phyloP scores from a whole-genome alignment of 495 filamentous ascomycete species.

The Staphylotrichum longicolle region DNA sequence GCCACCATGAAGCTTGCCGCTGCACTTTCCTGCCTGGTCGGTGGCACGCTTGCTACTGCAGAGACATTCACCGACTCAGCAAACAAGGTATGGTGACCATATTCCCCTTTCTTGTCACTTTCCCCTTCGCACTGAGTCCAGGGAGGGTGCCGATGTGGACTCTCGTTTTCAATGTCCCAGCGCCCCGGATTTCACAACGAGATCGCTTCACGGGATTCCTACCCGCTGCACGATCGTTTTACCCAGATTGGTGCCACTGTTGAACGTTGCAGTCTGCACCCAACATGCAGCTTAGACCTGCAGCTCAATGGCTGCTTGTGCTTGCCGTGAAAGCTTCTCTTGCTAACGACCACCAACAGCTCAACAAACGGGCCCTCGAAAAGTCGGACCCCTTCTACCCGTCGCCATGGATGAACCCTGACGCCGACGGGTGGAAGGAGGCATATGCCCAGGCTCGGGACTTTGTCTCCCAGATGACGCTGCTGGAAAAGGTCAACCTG shows the following conservation, averaged over 20 bases:
- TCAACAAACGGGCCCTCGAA: constrained; percentile 30
- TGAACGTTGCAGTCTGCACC: constrained; percentile 18
- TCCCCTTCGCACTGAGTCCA: not conserved
- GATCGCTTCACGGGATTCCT: constrained; percentile 3
- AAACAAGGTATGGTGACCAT: constrained; percentile 16
- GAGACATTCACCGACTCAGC: constrained; percentile 1
- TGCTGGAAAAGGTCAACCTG: constrained; percentile 89
- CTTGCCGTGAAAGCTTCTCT: constrained; percentile 15
- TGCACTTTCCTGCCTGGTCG: constrained; percentile 24
- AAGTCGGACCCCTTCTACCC: constrained; percentile 67
- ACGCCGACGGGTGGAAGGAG: constrained; percentile 70
- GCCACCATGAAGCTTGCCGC: constrained; percentile 25
- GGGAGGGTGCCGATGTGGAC: not conserved
- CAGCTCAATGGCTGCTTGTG: constrained; percentile 24
- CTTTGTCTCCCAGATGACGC: constrained; percentile 79
- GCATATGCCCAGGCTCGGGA: constrained; percentile 72
- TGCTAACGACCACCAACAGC: constrained; percentile 29
- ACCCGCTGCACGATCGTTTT: constrained; percentile 21
- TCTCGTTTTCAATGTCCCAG: not conserved
- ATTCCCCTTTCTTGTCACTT: not conserved
- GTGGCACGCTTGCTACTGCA: constrained; percentile 23
- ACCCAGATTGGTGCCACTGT: constrained; percentile 15
- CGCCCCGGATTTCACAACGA: not conserved
- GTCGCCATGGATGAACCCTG: constrained; percentile 74
- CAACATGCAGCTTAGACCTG: constrained; percentile 29